Base-by-base conservation (phyloP, 768 basidiomycete genomes). In the Ephemerocybe angulata region DNA sequence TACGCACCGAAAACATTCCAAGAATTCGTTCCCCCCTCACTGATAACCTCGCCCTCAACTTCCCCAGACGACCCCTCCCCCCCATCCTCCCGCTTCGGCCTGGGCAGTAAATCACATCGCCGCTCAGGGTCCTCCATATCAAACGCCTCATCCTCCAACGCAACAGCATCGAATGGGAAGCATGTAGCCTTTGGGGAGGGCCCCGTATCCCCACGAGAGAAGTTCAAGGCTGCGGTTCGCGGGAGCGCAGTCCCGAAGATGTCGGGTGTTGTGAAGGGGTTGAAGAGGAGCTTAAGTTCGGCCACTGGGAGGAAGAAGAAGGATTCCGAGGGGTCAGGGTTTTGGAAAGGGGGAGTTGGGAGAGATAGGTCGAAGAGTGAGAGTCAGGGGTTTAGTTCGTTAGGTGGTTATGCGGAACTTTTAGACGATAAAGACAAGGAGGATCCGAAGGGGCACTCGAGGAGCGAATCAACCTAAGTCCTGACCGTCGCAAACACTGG, bases 11-110 rank as follows among this genome's bases (percentile, higher is more conserved):
- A 13, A 19, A 44, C 78, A 4, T 82, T 82, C 58, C 67, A 69
- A 35, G 77, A 81, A 37, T 74, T 83, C 19, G 67, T 83, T 10
- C 77, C 81, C 1, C 51, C 75, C 4, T 60, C 69, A 7, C 67
- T 74, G n/a, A 81, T 83, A 54, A 70, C 79, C 2, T 64, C 76
- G 0, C 68, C 77, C 6, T 28, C 1, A 29, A 24, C n/a, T 21
- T 4, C 13, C 17, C 46, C 46, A 17, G 46, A 48, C n/a, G 46
- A 46, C 19, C 40, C 40, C 33, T 48, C 42, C 19, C 21, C 42
- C 24, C 25, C 42, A n/a, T 44, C 42, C 7, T n/a, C n/a, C n/a
- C n/a, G n/a, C n/a, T n/a, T n/a, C n/a, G n/a, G n/a, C n/a, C n/a
- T n/a, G n/a, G n/a, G n/a, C n/a, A n/a, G n/a, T n/a, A 35, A 35